A percentile compares a stretch with the other conserved stretches of the same genome.
These are phyloP conservation scores for Mycosphaerella sp. DNA, from an alignment of 2,329 filamentous ascomycete species.

Conservation along the genomic window DNA sequence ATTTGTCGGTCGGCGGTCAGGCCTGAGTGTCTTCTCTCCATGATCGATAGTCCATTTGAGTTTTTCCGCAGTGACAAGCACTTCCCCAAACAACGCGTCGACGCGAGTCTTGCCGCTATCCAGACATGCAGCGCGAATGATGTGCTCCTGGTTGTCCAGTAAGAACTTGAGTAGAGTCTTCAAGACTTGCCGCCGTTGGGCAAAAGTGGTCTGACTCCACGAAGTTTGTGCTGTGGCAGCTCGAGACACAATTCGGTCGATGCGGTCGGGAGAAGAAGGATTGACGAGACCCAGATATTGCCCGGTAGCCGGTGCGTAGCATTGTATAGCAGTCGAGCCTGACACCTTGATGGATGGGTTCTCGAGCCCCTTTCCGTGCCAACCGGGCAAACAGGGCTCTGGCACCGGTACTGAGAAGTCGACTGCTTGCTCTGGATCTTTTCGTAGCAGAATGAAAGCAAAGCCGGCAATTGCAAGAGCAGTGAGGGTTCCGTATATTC, in stretches of 20 bases:
- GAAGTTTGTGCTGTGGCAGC: constrained; percentile 66
- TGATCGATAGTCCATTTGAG: constrained; percentile 89
- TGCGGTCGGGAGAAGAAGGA: constrained; percentile 66
- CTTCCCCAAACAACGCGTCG: constrained; percentile 89
- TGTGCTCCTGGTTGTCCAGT: constrained; percentile 80
- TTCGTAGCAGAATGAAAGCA: constrained; percentile 4
- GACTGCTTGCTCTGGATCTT: constrained; percentile 23
- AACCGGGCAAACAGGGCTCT: constrained; percentile 50
- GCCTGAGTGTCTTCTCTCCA: constrained; percentile 71
- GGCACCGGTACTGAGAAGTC: constrained; percentile 46
- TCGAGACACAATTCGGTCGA: constrained; percentile 70
- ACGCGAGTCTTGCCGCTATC: constrained; percentile 97
- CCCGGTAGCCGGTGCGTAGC: constrained; percentile 86
- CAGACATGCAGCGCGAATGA: constrained; percentile 77
- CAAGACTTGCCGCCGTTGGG: constrained; percentile 70
- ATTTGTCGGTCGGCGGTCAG: constrained; percentile 74
- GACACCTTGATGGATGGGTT: constrained; percentile 58
- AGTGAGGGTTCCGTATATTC: not conserved
- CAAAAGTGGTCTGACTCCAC: constrained; percentile 75
- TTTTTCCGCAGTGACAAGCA: constrained; percentile 89
- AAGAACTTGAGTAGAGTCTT: constrained; percentile 75
- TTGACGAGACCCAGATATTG: constrained; percentile 72
- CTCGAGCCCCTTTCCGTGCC: constrained; percentile 53
- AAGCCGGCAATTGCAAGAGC: constrained; percentile 7
- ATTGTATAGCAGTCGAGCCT: constrained; percentile 65